Percentiles rank a stretch among this genome's conserved stretches.
phyloP scores from a whole-genome alignment of 2,329 filamentous ascomycete species.

The Salinomyces thailandicus region DNA sequence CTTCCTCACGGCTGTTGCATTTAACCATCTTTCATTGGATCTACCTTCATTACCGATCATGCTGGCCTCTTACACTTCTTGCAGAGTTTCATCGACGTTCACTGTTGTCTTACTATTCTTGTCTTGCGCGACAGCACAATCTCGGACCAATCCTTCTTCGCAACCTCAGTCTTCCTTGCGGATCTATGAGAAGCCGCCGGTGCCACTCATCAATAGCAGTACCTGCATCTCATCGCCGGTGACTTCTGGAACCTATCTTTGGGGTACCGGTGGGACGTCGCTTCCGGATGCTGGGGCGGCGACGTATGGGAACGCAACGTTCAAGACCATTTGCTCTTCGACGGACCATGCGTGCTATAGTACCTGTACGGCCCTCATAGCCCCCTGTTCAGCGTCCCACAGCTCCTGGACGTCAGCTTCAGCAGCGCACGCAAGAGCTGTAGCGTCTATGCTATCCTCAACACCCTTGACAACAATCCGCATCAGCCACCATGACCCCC shows the following conservation, averaged over 20 bases:
- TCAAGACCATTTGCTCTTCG: not conserved
- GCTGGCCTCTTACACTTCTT: too few relatives aligned
- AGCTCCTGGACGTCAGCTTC: not conserved
- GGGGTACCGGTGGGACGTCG: not conserved
- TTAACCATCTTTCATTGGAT: too few relatives aligned
- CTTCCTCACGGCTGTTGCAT: too few relatives aligned
- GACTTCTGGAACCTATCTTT: not conserved
- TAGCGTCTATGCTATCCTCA: not conserved
- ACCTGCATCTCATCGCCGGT: not conserved
- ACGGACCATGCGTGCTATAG: constrained; percentile 1
- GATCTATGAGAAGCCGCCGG: not conserved
- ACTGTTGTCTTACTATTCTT: too few relatives aligned
- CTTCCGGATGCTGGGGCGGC: not conserved
- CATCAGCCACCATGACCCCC: not conserved
- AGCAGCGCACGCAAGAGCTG: not conserved
- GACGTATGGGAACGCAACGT: not conserved
- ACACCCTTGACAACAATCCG: not conserved
- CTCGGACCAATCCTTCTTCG: too few relatives aligned
- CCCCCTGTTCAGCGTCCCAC: not conserved
- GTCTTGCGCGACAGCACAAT: too few relatives aligned
- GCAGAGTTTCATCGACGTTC: too few relatives aligned
- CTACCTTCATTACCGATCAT: too few relatives aligned
- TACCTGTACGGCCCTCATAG: not conserved
- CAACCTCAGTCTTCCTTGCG: not conserved
- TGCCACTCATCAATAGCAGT: not conserved